Conservation (phyloP, 495 filamentous ascomycete genomes). For the Lindgomyces ingoldianus region DNA sequence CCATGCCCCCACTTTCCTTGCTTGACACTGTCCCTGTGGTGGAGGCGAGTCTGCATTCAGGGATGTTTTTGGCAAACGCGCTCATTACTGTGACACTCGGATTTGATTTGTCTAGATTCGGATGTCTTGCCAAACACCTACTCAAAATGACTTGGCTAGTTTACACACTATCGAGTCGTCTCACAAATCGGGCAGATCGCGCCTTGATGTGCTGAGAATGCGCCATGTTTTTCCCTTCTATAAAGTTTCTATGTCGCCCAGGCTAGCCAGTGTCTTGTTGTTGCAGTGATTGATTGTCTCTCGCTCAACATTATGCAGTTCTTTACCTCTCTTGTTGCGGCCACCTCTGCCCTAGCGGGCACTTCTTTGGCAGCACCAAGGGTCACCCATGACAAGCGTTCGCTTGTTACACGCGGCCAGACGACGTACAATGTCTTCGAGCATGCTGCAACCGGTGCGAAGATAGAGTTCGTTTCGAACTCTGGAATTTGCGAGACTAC, state of each 20-base stretch:
- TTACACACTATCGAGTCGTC: neutral
- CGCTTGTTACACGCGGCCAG: constrained; percentile 41
- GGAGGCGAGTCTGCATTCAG: constrained; percentile 12
- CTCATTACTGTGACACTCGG: neutral
- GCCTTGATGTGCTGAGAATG: neutral
- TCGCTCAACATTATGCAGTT: constrained; percentile 18
- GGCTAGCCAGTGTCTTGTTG: neutral
- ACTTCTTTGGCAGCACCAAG: constrained; percentile 39
- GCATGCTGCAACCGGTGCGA: constrained; percentile 54
- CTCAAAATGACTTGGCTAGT: constrained; percentile 22
- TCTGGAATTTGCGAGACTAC: constrained; percentile 52
- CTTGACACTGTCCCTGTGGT: neutral
- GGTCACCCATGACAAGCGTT: constrained; percentile 47
- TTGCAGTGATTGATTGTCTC: neutral
- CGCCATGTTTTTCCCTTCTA: neutral
- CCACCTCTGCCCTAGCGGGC: constrained; percentile 27
- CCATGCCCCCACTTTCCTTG: constrained; percentile 14
- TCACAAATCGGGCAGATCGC: neutral
- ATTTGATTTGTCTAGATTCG: constrained; percentile 1
- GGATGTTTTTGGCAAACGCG: constrained; percentile 4
- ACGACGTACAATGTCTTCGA: constrained; percentile 54
- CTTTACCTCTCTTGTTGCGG: constrained; percentile 15
- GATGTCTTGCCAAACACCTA: constrained; percentile 10
- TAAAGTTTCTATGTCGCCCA: neutral
- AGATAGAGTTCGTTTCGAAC: constrained; percentile 55